phyloP scores from a whole-genome alignment of 495 filamentous ascomycete genomes.

The Penicillium nucicola region DNA sequence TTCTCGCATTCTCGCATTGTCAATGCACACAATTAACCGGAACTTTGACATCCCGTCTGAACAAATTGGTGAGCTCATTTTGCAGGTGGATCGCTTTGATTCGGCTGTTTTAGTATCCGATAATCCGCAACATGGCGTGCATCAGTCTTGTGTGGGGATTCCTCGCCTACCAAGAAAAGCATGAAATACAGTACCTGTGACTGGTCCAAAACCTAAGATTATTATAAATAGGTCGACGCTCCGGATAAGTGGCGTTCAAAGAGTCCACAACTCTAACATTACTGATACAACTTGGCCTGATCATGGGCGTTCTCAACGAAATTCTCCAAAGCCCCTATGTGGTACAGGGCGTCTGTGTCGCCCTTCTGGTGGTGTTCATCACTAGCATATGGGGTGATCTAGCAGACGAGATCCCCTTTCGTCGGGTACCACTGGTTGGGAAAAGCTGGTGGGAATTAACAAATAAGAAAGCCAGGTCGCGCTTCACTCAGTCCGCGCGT shows the following conservation, averaged over 20 bases:
- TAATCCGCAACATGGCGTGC: neutral
- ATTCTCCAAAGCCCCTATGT: conserved; percentile 23
- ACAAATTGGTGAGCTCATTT: neutral
- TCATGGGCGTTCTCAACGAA: conserved; percentile 25
- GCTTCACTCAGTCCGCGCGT: conserved; percentile 22
- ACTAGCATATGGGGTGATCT: conserved; percentile 28
- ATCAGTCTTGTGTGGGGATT: neutral
- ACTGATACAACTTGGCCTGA: neutral
- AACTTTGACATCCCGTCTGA: neutral
- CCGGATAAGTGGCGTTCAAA: neutral
- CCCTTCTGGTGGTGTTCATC: conserved; percentile 17
- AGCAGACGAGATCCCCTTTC: conserved; percentile 26
- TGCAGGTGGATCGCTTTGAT: neutral
- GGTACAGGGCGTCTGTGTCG: conserved; percentile 16
- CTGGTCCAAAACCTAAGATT: neutral
- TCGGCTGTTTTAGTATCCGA: conserved; percentile 1
- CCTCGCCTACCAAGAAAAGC: neutral
- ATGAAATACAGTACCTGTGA: neutral
- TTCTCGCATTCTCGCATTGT: conserved; percentile 1
- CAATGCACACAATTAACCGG: neutral
- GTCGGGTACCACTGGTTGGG: conserved; percentile 28
- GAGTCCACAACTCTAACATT: neutral
- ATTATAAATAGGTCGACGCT: neutral
- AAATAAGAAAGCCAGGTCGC: conserved; percentile 28
- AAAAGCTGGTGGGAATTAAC: conserved; percentile 27